Base-by-base conservation (phyloP, 2,329 filamentous ascomycete species). In the Fusarium penzigii region DNA sequence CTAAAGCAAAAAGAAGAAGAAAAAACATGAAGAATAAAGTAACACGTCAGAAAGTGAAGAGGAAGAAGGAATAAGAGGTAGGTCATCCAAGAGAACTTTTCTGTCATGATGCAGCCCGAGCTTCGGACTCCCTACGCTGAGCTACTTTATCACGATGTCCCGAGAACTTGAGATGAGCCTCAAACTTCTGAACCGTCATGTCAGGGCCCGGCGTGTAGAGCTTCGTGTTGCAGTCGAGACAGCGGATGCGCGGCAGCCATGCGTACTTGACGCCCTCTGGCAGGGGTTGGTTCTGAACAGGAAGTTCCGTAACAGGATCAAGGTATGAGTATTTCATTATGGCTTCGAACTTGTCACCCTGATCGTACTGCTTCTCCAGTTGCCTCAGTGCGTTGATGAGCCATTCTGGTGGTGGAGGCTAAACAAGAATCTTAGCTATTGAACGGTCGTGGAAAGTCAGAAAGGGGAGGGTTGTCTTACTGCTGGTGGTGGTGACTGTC, bases 161-260 rank as follows among this genome's bases (percentile, higher is more conserved):
- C 41, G 89, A 84, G 71, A 96, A 97, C 71, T 87, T 90, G 44
- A 97, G 78, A 74, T 99, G 94, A 1, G 95, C 85, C 72, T 96
- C 90, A 58, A 99, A 99, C 67, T 96, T 96, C 42, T 87, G 87
- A 6, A 93, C 89, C 3, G 91, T 92, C 69, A 83, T 88, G 20
- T 88, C 90, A 0, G 92, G 91, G 0, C 92, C 90, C 0, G 92
- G 90, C 0, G 92, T 96, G 72, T 99, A 99, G 11, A 96, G 78
- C 72, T 97, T 97, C 29, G 90, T 91, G 0, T 91, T 90, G 69
- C 94, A 97, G 70, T 99, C 94, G 43, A 88, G 84, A 70, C 94
- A 99, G 52, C 90, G 83, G 58, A 99, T 97, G 46, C 94, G 82
- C 9, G 94, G 94, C 45, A 96, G 78, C 72, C 88, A 97, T 73